Evolutionary conservation across 345 rosid genomes (phyloP), one percentile per base, ranked within the genome.

Genomic region (Citrus hindsii): DNA sequence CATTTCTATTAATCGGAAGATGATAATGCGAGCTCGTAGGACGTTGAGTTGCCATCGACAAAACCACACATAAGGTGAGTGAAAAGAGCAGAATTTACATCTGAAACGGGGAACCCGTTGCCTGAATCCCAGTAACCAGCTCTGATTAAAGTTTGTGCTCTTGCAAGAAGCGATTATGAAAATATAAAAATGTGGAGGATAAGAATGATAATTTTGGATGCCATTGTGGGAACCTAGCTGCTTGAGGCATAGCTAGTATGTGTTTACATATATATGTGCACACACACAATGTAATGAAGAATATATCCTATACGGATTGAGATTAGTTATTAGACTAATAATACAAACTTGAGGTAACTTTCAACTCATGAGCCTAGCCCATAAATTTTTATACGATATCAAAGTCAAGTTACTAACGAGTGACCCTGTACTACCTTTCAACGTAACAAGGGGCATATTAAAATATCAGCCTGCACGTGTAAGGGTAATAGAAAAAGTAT

Each of bases 1-100:
- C 12, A 10, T 79, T 18, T 61, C 74, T 28, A 28, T 2, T 28
- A 28, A 21, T 69, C 73, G 7, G 56, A 40, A 0, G 73, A 27
- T 25, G 18, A 63, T 28, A 38, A 2, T 13, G 67, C 56, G 35
- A 84, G 82, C 38, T 79, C 60, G 48, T 69, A 77, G 48, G 77
- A 71, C 32, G 86, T 79, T 27, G 84, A 64, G 55, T 83, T 79
- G 18, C 83, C 13, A 21, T 1, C 0, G 9, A 79, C 86, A 48
- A 77, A 87, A 37, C 78, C 84, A 14, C 84, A 85, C 4, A 83
- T 33, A 63, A 87, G 86, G 67, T 81, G 85, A 37, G 82, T 77
- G 48, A 81, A 87, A 2, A 84, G 74, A 16, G 84, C 64, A 37
- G 90, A 85, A 27, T 27, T 42, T 69, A 46, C 27, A 35, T 10